phyloP scores from a whole-genome alignment of 305 asterid genomes.

The Fraxinus floribunda region DNA sequence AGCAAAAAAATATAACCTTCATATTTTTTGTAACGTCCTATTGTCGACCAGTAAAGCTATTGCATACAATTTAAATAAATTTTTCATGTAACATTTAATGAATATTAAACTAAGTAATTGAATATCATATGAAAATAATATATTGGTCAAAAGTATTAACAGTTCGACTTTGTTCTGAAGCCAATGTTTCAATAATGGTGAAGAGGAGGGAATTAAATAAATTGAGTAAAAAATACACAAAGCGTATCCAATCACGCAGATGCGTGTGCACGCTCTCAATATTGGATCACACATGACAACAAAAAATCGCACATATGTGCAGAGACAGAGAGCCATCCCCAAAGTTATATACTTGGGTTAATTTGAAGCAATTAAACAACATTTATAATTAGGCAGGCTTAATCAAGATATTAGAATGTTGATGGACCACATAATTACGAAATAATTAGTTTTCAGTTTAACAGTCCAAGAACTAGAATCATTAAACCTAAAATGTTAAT shows the following conservation, averaged over 20 bases:
- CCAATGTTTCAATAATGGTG: background rate
- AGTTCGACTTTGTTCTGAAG: background rate
- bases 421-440: background rate
- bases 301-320: background rate
- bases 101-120: background rate
- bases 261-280: background rate
- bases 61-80: background rate
- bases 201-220: background rate
- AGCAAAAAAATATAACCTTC: background rate
- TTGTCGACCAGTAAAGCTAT: background rate
- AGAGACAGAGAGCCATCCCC: background rate
- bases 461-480: background rate
- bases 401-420: background rate
- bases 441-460: background rate
- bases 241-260: background rate
- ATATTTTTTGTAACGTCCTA: background rate
- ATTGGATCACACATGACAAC: background rate
- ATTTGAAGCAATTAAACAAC: background rate
- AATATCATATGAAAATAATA: background rate
- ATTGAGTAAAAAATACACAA: background rate
- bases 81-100: background rate
- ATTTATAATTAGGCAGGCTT: background rate
- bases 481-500: conserved; percentile 9
- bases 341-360: background rate
- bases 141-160: background rate